Evolutionary conservation across 139 green algal genomes (phyloP).

Genomic region (Coccomyxa sp.): DNA sequence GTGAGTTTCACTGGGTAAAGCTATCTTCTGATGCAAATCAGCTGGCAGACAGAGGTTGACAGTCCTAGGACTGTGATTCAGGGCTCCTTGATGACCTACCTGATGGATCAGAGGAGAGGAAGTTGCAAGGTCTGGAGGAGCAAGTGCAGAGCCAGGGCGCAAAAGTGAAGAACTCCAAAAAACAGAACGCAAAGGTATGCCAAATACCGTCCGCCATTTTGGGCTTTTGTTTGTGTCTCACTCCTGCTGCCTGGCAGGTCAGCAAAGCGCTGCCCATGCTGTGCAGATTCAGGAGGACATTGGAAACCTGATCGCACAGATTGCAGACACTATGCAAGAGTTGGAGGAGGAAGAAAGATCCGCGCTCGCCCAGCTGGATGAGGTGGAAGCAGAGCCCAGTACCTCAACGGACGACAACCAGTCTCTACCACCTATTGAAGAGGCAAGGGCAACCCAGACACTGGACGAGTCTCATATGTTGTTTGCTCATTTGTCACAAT

Average conservation of each 20-base stretch:
- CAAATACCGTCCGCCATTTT: background rate
- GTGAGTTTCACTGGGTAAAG: background rate
- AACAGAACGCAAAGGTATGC: constrained; percentile 15
- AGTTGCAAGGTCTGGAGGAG: constrained; percentile 32
- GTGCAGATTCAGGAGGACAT: constrained; percentile 11
- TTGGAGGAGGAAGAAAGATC: background rate
- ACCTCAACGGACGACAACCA: too few species aligned
- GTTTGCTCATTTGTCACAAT: too few species aligned
- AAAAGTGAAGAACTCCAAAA: constrained; percentile 25
- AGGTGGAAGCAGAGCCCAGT: constrained; percentile 2
- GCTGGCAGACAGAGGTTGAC: background rate
- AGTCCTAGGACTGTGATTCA: background rate
- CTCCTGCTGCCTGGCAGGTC: background rate
- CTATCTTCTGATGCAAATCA: background rate
- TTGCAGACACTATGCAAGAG: background rate
- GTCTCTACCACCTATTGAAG: too few species aligned
- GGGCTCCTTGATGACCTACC: constrained; percentile 31
- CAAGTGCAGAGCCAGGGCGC: constrained; percentile 21
- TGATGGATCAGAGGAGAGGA: constrained; percentile 30
- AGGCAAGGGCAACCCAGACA: too few species aligned
- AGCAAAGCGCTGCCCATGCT: background rate
- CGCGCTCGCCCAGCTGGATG: background rate
- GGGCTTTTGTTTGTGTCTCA: background rate
- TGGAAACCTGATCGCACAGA: background rate
- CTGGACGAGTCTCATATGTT: too few species aligned